Evolutionary conservation across 768 basidiomycete species (phyloP), one percentile per base, ranked within the genome.

Genomic region (Suillus spraguei): DNA sequence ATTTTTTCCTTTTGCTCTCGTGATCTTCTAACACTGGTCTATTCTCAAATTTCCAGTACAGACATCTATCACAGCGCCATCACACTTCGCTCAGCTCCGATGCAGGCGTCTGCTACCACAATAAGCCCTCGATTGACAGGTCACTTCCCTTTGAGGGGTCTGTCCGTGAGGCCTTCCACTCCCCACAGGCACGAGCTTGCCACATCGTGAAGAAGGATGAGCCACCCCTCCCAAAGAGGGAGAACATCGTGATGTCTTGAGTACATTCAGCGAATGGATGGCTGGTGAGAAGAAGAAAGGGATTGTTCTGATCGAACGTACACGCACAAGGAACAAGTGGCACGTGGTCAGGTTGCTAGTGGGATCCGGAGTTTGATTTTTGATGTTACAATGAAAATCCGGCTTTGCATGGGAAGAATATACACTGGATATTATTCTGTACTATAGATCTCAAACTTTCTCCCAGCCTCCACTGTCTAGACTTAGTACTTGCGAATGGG

Each of bases 321-420:
- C 28, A 4, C 28, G 28, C 28, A 32, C 8, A 28, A 52, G 28
- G 50, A 50, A 61, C 5, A 58, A 50, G 4, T 59, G 63, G 2
- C 64, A 14, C 4, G 68, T 52, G 49, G 28, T 62, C 13, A 61
- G 50, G 17, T 10, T 32, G 50, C 9, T 17, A 52, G 50, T 10
- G 50, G 28, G 38, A 39, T 39, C 38, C 38, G 38, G 50, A 10
- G 50, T 32, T 33, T 52, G 28, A 28, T 28, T 28, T 28, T 28
- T 28, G 60, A 71, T 32, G 28, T 24, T 14, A 22, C 16, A 28
- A 16, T 32, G 28, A 28, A 20, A 32, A 17, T 32, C 16, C 17
- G 17, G 50, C 4, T 52, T 28, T 28, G 28, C 28, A 28, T 28
- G 28, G 28, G 28, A 28, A 28, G 28, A 28, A 28, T 4, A 28